Evolutionary conservation across 2,329 filamentous ascomycete species (phyloP).

Genomic region (Fusarium sp.): DNA sequence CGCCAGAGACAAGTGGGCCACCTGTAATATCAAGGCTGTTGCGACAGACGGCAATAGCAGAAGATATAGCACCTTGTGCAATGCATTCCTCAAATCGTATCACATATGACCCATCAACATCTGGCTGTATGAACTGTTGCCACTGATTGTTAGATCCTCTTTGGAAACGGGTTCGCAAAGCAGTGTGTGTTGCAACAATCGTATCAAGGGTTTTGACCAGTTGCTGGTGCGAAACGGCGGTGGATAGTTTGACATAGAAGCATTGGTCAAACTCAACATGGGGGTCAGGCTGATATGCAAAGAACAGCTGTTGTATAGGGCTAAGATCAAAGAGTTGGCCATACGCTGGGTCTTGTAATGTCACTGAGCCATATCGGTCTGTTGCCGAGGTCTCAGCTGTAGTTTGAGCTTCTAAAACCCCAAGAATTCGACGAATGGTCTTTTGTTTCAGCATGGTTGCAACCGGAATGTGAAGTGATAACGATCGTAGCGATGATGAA

Average conservation of each 20-base stretch:
- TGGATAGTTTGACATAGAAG: background rate
- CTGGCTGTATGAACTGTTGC: background rate
- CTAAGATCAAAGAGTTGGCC: background rate
- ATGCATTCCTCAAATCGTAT: background rate
- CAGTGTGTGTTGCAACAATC: background rate
- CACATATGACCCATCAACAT: background rate
- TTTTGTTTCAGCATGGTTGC: background rate
- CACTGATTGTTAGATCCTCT: background rate
- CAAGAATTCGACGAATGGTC: conserved; percentile 1
- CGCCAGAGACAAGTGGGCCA: background rate
- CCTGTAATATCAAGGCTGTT: background rate
- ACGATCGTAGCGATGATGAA: background rate
- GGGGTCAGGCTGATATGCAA: background rate
- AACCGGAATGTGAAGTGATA: no score
- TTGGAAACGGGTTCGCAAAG: background rate
- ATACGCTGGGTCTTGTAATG: no score
- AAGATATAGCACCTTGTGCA: background rate
- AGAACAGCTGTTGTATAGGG: conserved; percentile 2
- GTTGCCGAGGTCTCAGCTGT: background rate
- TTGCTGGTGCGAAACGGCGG: background rate
- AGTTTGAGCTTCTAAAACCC: background rate
- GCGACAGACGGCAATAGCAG: background rate
- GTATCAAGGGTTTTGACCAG: background rate
- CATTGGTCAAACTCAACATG: conserved; percentile 3
- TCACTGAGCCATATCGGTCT: background rate